Percentiles rank a stretch among this genome's conserved stretches.
Conservation (phyloP, 257 asterid species). For the Ophiorrhiza pumila region DNA sequence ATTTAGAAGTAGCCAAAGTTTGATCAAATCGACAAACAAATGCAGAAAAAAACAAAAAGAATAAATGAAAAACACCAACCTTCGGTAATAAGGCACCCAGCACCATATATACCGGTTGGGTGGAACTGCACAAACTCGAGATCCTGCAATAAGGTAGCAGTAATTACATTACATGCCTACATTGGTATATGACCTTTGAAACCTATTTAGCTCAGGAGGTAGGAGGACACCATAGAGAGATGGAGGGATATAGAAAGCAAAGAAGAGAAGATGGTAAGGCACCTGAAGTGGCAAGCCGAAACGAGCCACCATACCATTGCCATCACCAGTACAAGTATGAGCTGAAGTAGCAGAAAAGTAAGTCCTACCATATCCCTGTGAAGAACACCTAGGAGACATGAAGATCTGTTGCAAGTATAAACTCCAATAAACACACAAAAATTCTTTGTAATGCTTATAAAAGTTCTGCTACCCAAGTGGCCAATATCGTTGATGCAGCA, state of each 20-base stretch:
- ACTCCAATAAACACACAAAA: neutral
- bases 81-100: slow-evolving; percentile 98
- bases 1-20: neutral
- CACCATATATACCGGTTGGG: slow-evolving; percentile 98
- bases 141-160: slow-evolving; percentile 49
- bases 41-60: neutral
- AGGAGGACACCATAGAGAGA: neutral
- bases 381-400: slow-evolving; percentile 9
- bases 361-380: slow-evolving; percentile 92
- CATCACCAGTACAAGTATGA: slow-evolving; percentile 99
- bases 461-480: slow-evolving; percentile 74
- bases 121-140: slow-evolving; percentile 97
- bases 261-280: slow-evolving; percentile 9
- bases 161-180: neutral
- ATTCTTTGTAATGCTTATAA: too few relatives aligned
- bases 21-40: neutral
- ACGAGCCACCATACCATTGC: slow-evolving; percentile 98
- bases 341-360: slow-evolving; percentile 99
- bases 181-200: neutral
- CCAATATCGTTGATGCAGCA: slow-evolving; percentile 82
- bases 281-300: slow-evolving; percentile 98
- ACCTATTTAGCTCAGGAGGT: neutral
- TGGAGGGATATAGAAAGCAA: too few relatives aligned
- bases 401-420: slow-evolving; percentile 3
- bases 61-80: slow-evolving; percentile 36